Conservation (phyloP, 768 basidiomycete genomes). For the Cystofilobasidium bisporidii region DNA sequence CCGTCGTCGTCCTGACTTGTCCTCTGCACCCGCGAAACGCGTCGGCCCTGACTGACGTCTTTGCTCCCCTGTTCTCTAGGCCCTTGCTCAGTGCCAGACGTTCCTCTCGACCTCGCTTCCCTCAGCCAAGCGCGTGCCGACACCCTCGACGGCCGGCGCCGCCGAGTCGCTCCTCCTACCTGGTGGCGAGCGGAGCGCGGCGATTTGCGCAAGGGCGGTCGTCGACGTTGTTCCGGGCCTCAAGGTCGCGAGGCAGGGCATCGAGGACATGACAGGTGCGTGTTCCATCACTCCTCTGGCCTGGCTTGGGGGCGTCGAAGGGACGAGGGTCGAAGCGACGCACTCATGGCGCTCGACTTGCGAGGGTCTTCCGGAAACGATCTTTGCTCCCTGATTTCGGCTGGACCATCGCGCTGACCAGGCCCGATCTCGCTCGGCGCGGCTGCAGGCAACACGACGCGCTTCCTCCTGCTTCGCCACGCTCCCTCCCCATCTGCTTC, state of each 20-base stretch:
- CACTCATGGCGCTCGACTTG: too few relatives aligned
- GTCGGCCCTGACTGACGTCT: background rate
- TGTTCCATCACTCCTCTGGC: too few relatives aligned
- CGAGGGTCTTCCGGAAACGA: too few relatives aligned
- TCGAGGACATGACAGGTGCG: constrained; percentile 22
- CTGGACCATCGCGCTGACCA: too few relatives aligned
- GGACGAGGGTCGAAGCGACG: too few relatives aligned
- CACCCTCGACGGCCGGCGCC: constrained; percentile 8
- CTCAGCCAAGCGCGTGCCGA: constrained; percentile 4
- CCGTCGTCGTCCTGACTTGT: background rate
- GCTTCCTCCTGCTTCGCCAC: constrained; percentile 2
- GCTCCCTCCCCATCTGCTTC: background rate
- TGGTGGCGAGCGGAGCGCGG: constrained; percentile 5
- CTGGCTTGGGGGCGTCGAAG: too few relatives aligned
- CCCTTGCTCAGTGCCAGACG: constrained; percentile 19
- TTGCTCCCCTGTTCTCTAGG: too few relatives aligned
- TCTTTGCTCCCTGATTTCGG: too few relatives aligned
- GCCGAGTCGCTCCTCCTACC: background rate
- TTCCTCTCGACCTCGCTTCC: constrained; percentile 9
- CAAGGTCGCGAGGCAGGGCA: background rate
- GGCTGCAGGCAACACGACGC: constrained; percentile 15
- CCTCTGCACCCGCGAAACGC: background rate
- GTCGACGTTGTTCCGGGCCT: background rate
- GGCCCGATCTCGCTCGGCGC: background rate
- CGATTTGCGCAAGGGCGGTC: constrained; percentile 13